Conservation (phyloP, 768 basidiomycete species). For the Boletus barrowsii region DNA sequence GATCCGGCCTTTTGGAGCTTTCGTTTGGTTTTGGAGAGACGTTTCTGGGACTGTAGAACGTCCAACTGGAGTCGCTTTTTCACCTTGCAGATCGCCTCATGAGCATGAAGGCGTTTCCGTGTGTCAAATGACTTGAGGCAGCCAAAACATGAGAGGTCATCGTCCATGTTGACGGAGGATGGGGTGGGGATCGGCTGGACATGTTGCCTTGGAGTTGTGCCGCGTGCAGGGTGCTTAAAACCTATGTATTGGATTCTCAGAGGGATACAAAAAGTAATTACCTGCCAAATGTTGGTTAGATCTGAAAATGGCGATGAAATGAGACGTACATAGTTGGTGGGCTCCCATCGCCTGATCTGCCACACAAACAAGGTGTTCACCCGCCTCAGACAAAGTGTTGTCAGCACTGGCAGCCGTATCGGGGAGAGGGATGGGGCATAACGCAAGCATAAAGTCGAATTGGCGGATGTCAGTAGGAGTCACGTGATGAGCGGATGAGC, state of each 20-base stretch:
- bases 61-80: background rate
- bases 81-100: background rate
- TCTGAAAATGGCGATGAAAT: too few species aligned
- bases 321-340: conserved; percentile 17
- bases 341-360: conserved; percentile 46
- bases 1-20: background rate
- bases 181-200: too few species aligned
- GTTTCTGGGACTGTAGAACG: background rate
- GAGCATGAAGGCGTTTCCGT: background rate
- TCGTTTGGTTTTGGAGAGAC: background rate
- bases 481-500: too few species aligned
- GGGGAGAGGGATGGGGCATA: conserved; percentile 7
- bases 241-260: too few species aligned
- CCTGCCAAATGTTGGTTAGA: too few species aligned
- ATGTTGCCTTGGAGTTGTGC: too few species aligned
- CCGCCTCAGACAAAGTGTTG: conserved; percentile 51
- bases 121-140: background rate
- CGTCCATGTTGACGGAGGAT: background rate
- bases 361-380: conserved; percentile 49
- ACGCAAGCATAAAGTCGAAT: background rate
- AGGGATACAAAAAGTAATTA: too few species aligned
- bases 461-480: too few species aligned
- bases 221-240: too few species aligned
- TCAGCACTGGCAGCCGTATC: conserved; percentile 43
- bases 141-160: background rate